Evolutionary conservation across 441 rosid genomes (phyloP), one percentile per base, ranked within the genome.

Genomic region (Brassica hybrid): DNA sequence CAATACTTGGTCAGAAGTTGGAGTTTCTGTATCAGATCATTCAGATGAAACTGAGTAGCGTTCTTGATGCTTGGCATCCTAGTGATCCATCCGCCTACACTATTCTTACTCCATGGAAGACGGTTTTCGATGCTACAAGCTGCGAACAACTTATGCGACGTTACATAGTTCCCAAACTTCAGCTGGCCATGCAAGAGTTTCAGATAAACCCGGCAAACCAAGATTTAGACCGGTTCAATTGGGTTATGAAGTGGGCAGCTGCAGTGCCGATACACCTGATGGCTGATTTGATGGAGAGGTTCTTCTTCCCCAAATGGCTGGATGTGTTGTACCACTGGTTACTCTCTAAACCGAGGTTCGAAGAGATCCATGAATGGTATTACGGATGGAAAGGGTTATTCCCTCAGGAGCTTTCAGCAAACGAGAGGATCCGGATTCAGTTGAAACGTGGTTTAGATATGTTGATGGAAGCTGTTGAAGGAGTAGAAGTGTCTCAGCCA

Each of bases 41-140:
- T 67, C 92, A 88, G 2, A 83, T 83, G 86, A 94, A 94, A 85
- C 58, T 94, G 86, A 86, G 94, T 72, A 90, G 85, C 54, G 97
- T 90, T 71, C 94, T 94, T 65, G 92, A 89, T 75, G 92, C 86
- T 12, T 94, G 98, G 99, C 92, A 89, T 71, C 96, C 97, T 0
- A 83, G 89, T 76, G 99, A 93, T 77, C 83, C 78, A 65, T 93
- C 98, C 72, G 98, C 96, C 25, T 90, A 86, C 75, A 85, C 97
- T n/a, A 88, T 94, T 57, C 83, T 94, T 73, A 90, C 94, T 0
- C 98, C 99, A 7, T 94, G 98, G 99, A 94, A 89, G 81, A 85
- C 91, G 7, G 94, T 94, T 25, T 94, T 94, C 65, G 98, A 91
- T 85, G 80, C 92, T 41, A 83, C 82, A 52, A 93, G 92, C 73